Percentiles rank a stretch among this genome's conserved stretches.
Conservation (phyloP, 306 rosid species). For the Malus asiatica region DNA sequence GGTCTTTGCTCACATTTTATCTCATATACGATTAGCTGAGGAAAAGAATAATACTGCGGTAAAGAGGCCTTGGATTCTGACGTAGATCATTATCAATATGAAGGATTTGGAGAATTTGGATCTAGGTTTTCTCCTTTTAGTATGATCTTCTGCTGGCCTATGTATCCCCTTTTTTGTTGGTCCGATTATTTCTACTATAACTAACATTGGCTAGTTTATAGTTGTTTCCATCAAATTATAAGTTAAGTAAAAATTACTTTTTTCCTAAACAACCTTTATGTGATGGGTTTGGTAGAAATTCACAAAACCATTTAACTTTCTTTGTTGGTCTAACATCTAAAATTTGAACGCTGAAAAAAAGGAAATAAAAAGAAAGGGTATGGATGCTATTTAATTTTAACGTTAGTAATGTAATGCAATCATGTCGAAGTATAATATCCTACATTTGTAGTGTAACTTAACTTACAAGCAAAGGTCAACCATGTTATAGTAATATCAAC, state of each 20-base stretch:
- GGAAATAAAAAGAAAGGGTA: too few species aligned
- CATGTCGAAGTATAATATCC: too few species aligned
- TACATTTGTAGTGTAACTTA: too few species aligned
- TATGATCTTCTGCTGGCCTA: slow-evolving; percentile 3
- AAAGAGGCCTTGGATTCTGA: slow-evolving; percentile 15
- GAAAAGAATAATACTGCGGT: neutral
- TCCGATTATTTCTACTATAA: neutral
- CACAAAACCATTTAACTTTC: too few species aligned
- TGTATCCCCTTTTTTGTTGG: neutral
- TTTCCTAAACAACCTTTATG: neutral
- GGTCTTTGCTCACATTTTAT: slow-evolving; percentile 23
- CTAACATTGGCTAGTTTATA: neutral
- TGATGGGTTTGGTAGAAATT: neutral
- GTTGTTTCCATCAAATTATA: neutral
- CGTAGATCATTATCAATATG: slow-evolving; percentile 5
- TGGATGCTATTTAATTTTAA: too few species aligned
- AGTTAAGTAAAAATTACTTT: neutral
- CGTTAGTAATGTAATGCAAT: too few species aligned
- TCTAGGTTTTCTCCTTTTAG: slow-evolving; percentile 21
- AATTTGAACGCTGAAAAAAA: too few species aligned
- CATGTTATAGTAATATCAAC: too few species aligned
- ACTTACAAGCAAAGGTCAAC: too few species aligned
- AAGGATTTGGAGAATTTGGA: slow-evolving; percentile 13
- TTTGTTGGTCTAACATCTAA: too few species aligned
- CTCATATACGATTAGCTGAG: slow-evolving; percentile 20